phyloP scores from a whole-genome alignment of 176 grass and related monocot species.

The Neostapfia colusana region DNA sequence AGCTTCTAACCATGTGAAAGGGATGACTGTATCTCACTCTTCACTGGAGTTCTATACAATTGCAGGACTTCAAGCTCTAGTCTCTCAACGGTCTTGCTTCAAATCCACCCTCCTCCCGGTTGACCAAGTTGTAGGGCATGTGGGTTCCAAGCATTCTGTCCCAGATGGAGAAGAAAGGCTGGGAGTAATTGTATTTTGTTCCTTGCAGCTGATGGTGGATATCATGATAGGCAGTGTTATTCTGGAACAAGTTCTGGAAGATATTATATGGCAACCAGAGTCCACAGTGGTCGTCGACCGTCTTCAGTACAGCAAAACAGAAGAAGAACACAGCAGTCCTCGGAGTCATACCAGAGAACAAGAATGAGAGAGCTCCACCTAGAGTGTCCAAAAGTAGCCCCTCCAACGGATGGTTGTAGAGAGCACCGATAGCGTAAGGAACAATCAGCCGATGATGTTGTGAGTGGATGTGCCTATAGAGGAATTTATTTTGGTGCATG shows the following conservation, averaged over 20 bases:
- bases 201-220: constrained; percentile 91
- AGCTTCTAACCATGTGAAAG: constrained; percentile 18
- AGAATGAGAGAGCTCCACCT: constrained; percentile 81
- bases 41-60: constrained; percentile 35
- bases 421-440: constrained; percentile 84
- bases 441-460: constrained; percentile 77
- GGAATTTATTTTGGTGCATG: constrained; percentile 95
- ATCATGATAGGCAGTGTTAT: constrained; percentile 93
- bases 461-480: constrained; percentile 77
- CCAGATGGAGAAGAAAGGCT: constrained; percentile 87
- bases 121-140: constrained; percentile 65
- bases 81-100: constrained; percentile 60
- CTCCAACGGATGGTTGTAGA: constrained; percentile 93
- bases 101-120: constrained; percentile 68
- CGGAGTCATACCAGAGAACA: constrained; percentile 78
- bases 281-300: constrained; percentile 73
- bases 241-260: constrained; percentile 71
- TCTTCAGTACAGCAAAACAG: constrained; percentile 75
- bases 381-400: constrained; percentile 85
- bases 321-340: constrained; percentile 79
- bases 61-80: constrained; percentile 34
- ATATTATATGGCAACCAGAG: constrained; percentile 80
- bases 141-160: constrained; percentile 71
- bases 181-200: constrained; percentile 79
- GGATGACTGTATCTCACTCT: constrained; percentile 18